Conservation (phyloP, 768 basidiomycete species). For the Fomitopsis pulvina region DNA sequence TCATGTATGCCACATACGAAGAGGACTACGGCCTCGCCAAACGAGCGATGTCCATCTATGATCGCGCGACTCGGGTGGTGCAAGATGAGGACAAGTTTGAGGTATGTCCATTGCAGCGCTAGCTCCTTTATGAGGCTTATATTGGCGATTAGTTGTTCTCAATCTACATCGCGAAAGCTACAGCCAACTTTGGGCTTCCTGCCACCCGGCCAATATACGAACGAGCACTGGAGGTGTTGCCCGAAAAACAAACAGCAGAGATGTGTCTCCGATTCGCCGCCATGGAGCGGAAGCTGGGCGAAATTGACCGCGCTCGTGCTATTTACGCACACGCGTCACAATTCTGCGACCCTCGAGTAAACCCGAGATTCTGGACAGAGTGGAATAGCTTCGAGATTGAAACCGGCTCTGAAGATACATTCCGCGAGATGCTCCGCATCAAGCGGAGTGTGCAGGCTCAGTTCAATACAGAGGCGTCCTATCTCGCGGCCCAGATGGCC, state of each 20-base stretch:
- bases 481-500: conserved; percentile 83
- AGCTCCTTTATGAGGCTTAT: not conserved
- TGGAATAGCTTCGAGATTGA: conserved; percentile 99
- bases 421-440: conserved; percentile 91
- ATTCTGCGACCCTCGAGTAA: conserved; percentile 93
- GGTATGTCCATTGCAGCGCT: conserved; percentile 37
- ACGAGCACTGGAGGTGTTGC: conserved; percentile 86
- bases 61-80: conserved; percentile 84
- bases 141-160: conserved; percentile 74
- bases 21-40: conserved; percentile 95
- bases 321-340: conserved; percentile 98
- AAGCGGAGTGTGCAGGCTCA: conserved; percentile 97
- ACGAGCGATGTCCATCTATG: conserved; percentile 92
- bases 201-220: conserved; percentile 97
- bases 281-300: conserved; percentile 95
- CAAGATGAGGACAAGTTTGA: conserved; percentile 92
- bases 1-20: conserved; percentile 95
- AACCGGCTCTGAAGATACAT: conserved; percentile 97
- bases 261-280: conserved; percentile 97
- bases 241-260: conserved; percentile 90
- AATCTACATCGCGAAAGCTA: conserved; percentile 95
- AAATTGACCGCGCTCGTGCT: conserved; percentile 95
- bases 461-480: conserved; percentile 96
- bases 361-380: conserved; percentile 91
- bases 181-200: conserved; percentile 91